Base-by-base conservation (phyloP, 257 asterid genomes). In the Anisodus tanguticus region DNA sequence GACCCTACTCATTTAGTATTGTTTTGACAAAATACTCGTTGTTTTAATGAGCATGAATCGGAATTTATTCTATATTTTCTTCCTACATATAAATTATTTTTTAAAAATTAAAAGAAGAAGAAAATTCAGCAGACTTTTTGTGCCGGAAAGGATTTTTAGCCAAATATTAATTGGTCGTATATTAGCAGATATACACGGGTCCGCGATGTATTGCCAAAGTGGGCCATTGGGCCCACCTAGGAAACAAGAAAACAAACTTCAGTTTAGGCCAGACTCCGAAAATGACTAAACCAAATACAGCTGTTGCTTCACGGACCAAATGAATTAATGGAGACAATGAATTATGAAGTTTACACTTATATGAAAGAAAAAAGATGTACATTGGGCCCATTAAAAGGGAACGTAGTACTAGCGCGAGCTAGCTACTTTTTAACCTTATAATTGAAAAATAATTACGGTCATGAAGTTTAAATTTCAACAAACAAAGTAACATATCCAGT, bases 181-280 rank as follows among this genome's bases (percentile, higher is more conserved):
- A 31, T 31, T 31, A 31, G 35, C 35, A 1, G 2, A 31, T 31
- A 31, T 31, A 1, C 35, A 31, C 1, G 35, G 35, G 35, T 31
- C 35, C 35, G 1, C 2, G 35, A 31, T 31, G 35, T 31, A 31
- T 31, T 31, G 35, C 35, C 35, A 31, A 58, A 5, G 15, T 16
- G 64, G 85, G 88, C 83, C 84, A 72, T 66, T 39, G 77, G 90
- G 88, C 87, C 94, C 91, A 88, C 91, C 4, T 76, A 10, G 81
- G 83, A 79, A 90, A 86, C 90, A 84, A 49, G 59, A 59, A 87
- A 89, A 86, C 90, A 76, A 86, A 84, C 88, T 85, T 84, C 84
- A 88, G 90, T 86, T 90, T 86, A 86, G 89, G 59, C 81, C 80
- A 87, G 86, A 62, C 84, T 89, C 49, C 31, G 87, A 87, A 72